Evolutionary conservation across 1,139 yeast species (phyloP).

Genomic region (Trichomonascaceae sp.): DNA sequence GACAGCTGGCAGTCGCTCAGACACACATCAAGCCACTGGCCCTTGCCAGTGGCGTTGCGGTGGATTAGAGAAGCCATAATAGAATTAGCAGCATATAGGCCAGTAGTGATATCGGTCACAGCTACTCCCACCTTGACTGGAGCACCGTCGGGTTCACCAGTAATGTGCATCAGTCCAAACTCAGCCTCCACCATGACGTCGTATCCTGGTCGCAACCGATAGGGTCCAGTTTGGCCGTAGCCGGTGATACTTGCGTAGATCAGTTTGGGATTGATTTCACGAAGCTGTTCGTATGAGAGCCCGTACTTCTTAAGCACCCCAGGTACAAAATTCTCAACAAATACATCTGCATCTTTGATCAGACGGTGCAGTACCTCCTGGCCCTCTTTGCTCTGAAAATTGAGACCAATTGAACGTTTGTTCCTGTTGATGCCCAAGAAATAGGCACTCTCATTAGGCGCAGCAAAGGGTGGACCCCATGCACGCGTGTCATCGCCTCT

Average conservation of each 20-base stretch:
- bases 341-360: constrained; percentile 25
- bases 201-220: constrained; percentile 28
- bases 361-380: constrained; percentile 22
- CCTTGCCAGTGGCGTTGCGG: constrained; percentile 23
- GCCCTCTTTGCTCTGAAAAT: constrained; percentile 26
- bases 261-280: constrained; percentile 18
- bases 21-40: constrained; percentile 28
- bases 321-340: constrained; percentile 31
- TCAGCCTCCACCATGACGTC: constrained; percentile 36
- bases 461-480: constrained; percentile 33
- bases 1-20: constrained; percentile 31
- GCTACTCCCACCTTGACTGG: constrained; percentile 35
- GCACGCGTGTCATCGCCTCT: constrained; percentile 33
- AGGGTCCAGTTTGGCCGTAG: constrained; percentile 29
- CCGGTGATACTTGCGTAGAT: constrained; percentile 31
- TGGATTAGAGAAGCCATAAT: constrained; percentile 28
- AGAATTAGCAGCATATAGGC: constrained; percentile 28
- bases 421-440: constrained; percentile 28
- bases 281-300: constrained; percentile 23
- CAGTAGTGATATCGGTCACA: constrained; percentile 31
- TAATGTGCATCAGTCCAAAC: constrained; percentile 33
- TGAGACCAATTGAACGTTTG: constrained; percentile 28
- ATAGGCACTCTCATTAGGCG: constrained; percentile 28
- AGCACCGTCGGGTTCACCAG: constrained; percentile 30
- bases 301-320: constrained; percentile 28